Conservation (phyloP, 2,329 filamentous ascomycete species). For the Clonostachys rosea region DNA sequence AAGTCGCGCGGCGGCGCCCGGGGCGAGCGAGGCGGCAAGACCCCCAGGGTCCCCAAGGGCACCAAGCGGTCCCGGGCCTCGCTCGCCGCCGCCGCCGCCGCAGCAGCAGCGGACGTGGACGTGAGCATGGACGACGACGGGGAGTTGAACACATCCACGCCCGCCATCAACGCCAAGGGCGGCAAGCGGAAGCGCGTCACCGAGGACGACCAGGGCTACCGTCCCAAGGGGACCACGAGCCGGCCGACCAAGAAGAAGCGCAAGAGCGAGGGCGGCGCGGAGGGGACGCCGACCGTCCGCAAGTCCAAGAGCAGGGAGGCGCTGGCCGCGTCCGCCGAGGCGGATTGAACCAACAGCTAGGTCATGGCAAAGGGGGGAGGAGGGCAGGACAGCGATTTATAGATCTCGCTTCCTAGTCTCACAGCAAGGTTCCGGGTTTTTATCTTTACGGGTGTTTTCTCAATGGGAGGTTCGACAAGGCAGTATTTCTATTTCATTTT, state of each 20-base stretch:
- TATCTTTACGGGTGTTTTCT: slow-evolving; percentile 1
- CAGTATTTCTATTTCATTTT: background rate
- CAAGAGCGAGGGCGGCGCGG: slow-evolving; percentile 48
- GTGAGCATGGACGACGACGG: slow-evolving; percentile 32
- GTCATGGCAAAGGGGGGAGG: no score
- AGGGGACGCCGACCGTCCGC: slow-evolving; percentile 22
- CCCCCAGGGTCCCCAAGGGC: slow-evolving; percentile 29
- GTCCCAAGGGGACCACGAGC: slow-evolving; percentile 44
- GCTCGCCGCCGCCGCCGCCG: slow-evolving; percentile 11
- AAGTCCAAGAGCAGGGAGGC: slow-evolving; percentile 22
- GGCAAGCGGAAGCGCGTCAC: slow-evolving; percentile 54
- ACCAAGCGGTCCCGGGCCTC: slow-evolving; percentile 12
- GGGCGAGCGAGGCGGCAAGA: slow-evolving; percentile 29
- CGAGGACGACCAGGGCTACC: slow-evolving; percentile 55
- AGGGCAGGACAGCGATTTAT: no score
- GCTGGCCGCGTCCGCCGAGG: slow-evolving; percentile 1
- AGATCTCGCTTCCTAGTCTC: no score
- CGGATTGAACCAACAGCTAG: background rate
- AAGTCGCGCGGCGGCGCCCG: slow-evolving; percentile 25
- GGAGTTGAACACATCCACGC: slow-evolving; percentile 21
- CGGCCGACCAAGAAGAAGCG: slow-evolving; percentile 54
- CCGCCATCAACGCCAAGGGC: slow-evolving; percentile 31
- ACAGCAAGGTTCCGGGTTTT: background rate
- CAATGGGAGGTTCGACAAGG: background rate
- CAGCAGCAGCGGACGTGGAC: slow-evolving; percentile 18